Percentiles rank a stretch among this genome's conserved stretches.
Evolutionary conservation across 106 monocot genomes (phyloP).

Genomic region (Dendrobium huoshanense): DNA sequence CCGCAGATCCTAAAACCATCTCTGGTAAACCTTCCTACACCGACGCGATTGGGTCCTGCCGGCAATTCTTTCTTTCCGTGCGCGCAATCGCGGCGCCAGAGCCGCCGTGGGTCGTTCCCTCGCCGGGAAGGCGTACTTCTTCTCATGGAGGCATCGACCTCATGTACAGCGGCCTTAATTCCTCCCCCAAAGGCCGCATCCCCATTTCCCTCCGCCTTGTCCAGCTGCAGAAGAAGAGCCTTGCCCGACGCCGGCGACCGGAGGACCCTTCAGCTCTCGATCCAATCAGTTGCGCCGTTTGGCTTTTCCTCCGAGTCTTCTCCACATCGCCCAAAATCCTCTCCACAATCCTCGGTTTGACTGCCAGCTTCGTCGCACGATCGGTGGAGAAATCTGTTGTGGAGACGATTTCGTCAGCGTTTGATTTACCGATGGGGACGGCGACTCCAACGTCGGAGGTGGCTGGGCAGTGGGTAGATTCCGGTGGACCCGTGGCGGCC

Average conservation of each 20-base stretch:
- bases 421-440: neutral
- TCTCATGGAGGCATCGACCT: neutral
- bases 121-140: conserved; percentile 17
- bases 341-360: conserved; percentile 20
- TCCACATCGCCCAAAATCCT: conserved; percentile 40
- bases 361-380: conserved; percentile 20
- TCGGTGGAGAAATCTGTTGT: conserved; percentile 9
- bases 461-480: too few relatives aligned
- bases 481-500: neutral
- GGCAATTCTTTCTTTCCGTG: neutral
- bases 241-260: neutral
- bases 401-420: neutral
- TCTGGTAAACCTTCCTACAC: neutral
- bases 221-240: conserved; percentile 39
- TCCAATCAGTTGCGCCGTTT: conserved; percentile 23
- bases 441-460: neutral
- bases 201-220: conserved; percentile 45
- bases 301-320: conserved; percentile 48
- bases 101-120: conserved; percentile 40
- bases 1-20: neutral
- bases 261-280: conserved; percentile 7
- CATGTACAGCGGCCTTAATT: neutral
- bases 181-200: conserved; percentile 11
- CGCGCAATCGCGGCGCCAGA: conserved; percentile 11
- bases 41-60: neutral